phyloP scores from a whole-genome alignment of 108 stramenopile species.

The Fistulifera solaris region DNA sequence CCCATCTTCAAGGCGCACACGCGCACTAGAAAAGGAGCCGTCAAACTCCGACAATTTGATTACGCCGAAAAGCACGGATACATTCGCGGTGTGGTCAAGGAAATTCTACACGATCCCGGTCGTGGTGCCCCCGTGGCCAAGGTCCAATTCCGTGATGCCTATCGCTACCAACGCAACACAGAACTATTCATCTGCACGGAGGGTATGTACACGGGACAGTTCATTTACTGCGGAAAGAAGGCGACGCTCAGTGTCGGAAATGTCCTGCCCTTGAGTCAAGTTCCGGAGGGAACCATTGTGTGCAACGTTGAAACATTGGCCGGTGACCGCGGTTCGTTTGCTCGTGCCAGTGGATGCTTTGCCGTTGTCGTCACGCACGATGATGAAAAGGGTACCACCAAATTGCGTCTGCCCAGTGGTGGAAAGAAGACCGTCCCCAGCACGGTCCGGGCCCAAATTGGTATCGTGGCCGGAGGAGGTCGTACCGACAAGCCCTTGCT shows the following conservation, averaged over 20 bases:
- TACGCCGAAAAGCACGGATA: constrained; percentile 97
- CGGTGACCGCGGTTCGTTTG: constrained; percentile 97
- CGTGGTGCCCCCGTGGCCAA: constrained; percentile 97
- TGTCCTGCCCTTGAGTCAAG: constrained; percentile 84
- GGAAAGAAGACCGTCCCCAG: constrained; percentile 96
- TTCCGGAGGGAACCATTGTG: constrained; percentile 99
- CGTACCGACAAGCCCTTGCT: constrained; percentile 99
- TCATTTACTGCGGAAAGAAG: constrained; percentile 99
- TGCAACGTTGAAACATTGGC: constrained; percentile 94
- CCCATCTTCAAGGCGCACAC: constrained; percentile 95
- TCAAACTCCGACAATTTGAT: constrained; percentile 94
- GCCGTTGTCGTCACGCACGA: constrained; percentile 98
- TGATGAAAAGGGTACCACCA: constrained; percentile 98
- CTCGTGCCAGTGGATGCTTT: constrained; percentile 94
- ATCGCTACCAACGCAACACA: constrained; percentile 93
- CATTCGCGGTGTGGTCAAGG: constrained; percentile 97
- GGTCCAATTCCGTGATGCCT: constrained; percentile 97
- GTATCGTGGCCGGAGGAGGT: constrained; percentile 98
- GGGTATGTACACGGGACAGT: constrained; percentile 99
- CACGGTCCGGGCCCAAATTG: constrained; percentile 93
- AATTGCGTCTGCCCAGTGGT: constrained; percentile 96
- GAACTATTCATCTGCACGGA: constrained; percentile 95
- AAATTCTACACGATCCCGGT: constrained; percentile 98
- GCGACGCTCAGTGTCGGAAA: constrained; percentile 93
- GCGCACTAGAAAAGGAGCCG: constrained; percentile 95